Evolutionary conservation across 768 basidiomycete species (phyloP).

Genomic region (Trichaptum fuscoviolaceum): DNA sequence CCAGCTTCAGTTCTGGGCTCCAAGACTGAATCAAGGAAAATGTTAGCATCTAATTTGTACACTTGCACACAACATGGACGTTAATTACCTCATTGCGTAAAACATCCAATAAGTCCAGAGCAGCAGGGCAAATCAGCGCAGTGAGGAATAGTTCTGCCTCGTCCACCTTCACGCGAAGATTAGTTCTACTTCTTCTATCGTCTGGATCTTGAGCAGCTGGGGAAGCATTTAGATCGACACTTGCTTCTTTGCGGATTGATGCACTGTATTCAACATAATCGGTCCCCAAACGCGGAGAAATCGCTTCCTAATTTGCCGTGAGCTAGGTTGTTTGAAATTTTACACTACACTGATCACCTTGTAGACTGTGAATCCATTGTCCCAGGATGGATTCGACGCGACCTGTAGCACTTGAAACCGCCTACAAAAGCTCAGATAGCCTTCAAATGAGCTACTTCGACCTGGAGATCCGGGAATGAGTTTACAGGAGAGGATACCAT

Average conservation of each 20-base stretch:
- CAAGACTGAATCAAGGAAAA: background rate
- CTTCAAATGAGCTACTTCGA: background rate
- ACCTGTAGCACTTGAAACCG: background rate
- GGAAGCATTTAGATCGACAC: background rate
- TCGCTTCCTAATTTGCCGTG: background rate
- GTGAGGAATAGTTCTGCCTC: slow-evolving; percentile 43
- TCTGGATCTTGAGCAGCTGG: background rate
- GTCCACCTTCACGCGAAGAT: slow-evolving; percentile 11
- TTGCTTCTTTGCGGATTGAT: background rate
- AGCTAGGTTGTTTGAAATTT: background rate
- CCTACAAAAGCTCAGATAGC: background rate
- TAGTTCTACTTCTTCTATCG: background rate
- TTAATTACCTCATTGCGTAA: slow-evolving; percentile 38
- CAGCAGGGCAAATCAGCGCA: slow-evolving; percentile 46
- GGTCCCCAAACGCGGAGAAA: background rate
- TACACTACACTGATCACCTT: background rate
- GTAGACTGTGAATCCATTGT: background rate
- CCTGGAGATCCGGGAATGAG: background rate
- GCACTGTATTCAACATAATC: background rate
- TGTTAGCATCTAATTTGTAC: slow-evolving; percentile 18
- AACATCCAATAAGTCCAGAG: slow-evolving; percentile 43
- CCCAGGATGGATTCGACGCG: background rate
- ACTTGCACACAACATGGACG: slow-evolving; percentile 5
- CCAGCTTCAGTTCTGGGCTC: background rate
- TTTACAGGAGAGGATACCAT: background rate